Evolutionary conservation across 2,329 filamentous ascomycete genomes (phyloP), one percentile per base, ranked within the genome.

Genomic region (Colletotrichum sojae): DNA sequence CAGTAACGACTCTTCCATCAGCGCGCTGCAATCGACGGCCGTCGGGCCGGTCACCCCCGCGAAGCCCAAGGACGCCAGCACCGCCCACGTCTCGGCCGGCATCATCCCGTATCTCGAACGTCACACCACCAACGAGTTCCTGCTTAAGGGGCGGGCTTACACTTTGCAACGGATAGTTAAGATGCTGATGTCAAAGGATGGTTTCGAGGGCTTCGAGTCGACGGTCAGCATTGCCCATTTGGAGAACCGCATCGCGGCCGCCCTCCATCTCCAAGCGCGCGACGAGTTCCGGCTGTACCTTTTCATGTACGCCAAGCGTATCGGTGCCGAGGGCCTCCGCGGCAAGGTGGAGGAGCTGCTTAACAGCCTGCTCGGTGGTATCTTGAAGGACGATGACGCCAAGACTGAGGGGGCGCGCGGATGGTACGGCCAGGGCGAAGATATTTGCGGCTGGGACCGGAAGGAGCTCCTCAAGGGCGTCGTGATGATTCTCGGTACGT

Each of bases 241-340:
- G 13, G 96, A 99, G 80, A 98, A 98, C 76, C 90, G 97, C 46
- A 91, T 99, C 53, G 95, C 96, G 2, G 97, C 94, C 4, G 94
- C 96, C 0, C 83, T 97, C 77, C 92, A 94, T 69, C 84, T 99
- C 1, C 93, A 92, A 4, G 92, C 96, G 0, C 92, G 90, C 74
- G 95, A 98, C 67, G 96, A 99, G 78, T 99, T 98, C 82, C 90
- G 94, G 66, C 85, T 97, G 1, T 98, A 98, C 76, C 84, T 99
- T n/a, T 92, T 94, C 76, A 98, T 98, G 94, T 99, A 99, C 76
- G 95, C 95, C 4, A 98, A 98, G 83, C 91, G 96, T 0, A 88
- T 99, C 6, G 96, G 96, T 1, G 94, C 94, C 0, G 97, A 99
- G 79, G 94, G 94, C 0, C 83, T 95, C 59, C 90, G 92, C 73